Evolutionary conservation across 2,329 filamentous ascomycete species (phyloP).

Genomic region (Trichophyton simii): DNA sequence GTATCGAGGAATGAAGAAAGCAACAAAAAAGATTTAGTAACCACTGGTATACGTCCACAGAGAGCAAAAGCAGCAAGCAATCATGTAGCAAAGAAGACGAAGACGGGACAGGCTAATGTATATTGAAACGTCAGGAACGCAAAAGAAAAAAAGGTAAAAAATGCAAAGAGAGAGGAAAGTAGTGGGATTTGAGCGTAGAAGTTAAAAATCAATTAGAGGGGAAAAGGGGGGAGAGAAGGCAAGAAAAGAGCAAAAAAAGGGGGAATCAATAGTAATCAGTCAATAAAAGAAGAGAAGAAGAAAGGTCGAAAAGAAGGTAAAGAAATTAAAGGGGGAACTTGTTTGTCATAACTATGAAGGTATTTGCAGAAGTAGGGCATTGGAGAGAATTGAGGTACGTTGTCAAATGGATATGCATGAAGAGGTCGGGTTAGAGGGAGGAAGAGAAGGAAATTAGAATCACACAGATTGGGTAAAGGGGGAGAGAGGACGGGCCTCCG

Average conservation of each 20-base stretch:
- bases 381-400: neutral
- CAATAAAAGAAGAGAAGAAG: conserved; percentile 7
- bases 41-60: conserved; percentile 4
- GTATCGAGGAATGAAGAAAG: neutral
- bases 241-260: conserved; percentile 9
- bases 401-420: neutral
- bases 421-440: neutral
- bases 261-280: conserved; percentile 6
- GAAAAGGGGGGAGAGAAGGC: conserved; percentile 5
- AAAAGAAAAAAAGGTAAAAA: neutral
- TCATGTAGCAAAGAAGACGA: neutral
- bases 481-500: neutral
- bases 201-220: conserved; percentile 2
- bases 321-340: conserved; percentile 4
- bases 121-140: neutral
- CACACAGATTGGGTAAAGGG: neutral
- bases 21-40: neutral
- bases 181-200: conserved; percentile 6
- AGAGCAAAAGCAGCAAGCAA: neutral
- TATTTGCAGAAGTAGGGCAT: neutral
- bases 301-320: conserved; percentile 10
- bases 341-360: neutral
- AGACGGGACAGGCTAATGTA: neutral
- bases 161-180: neutral
- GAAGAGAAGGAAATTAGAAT: neutral